These are phyloP conservation scores for Suillus lakei DNA, from an alignment of 768 basidiomycete species.

Conservation along the genomic window DNA sequence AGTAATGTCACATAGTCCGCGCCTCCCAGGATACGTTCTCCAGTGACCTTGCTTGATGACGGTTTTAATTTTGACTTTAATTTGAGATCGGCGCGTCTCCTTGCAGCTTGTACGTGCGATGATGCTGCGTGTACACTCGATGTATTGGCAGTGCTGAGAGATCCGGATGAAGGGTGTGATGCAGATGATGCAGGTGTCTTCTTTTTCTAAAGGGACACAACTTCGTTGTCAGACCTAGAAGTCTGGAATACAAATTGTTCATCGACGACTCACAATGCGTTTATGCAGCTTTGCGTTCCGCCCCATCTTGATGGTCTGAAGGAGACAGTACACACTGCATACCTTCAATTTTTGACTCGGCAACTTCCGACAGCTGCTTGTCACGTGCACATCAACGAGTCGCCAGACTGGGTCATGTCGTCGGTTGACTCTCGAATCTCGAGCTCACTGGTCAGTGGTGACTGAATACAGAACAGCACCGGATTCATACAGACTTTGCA, in stretches of 20 bases:
- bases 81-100: conserved; percentile 33
- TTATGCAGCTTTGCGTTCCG: conserved; percentile 41
- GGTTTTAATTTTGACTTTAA: conserved; percentile 20
- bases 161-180: conserved; percentile 12
- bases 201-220: conserved; percentile 31
- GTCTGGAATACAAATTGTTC: not conserved
- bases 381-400: not conserved
- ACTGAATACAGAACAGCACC: no score
- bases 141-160: conserved; percentile 5
- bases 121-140: not conserved
- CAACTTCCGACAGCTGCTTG: no score
- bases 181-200: conserved; percentile 7
- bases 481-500: no score
- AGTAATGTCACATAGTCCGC: conserved; percentile 79
- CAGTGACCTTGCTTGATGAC: conserved; percentile 14
- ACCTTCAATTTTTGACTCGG: no score
- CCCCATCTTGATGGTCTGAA: conserved; percentile 30
- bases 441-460: no score
- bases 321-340: no score
- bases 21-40: conserved; percentile 62
- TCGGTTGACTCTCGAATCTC: no score
- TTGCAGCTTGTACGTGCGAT: conserved; percentile 26
- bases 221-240: not conserved
- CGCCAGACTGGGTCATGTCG: no score
- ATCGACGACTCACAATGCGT: conserved; percentile 31